Conservation (phyloP, 192 early-diverging fungal species). For the Coemansia guatemalensis region DNA sequence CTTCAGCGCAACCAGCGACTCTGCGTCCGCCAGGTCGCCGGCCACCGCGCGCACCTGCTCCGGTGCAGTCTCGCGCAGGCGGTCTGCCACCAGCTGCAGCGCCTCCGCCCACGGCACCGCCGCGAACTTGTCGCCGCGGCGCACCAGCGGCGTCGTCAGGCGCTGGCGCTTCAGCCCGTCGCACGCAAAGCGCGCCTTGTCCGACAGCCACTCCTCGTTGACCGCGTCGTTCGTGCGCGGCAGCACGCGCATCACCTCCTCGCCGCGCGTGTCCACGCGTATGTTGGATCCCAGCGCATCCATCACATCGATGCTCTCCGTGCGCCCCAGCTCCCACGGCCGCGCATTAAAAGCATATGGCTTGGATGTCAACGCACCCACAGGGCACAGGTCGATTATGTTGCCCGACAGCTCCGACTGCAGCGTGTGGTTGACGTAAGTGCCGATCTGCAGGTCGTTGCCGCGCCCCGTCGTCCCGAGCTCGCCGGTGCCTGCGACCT, state of each 20-base stretch:
- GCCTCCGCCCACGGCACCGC: constrained; percentile 86
- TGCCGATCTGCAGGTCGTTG: constrained; percentile 98
- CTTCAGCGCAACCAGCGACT: constrained; percentile 91
- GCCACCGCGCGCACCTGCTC: constrained; percentile 80
- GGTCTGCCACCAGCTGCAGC: constrained; percentile 66
- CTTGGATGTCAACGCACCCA: constrained; percentile 96
- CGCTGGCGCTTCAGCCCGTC: constrained; percentile 97
- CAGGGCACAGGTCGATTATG: constrained; percentile 97
- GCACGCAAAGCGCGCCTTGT: constrained; percentile 93
- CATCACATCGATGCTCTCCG: constrained; percentile 92
- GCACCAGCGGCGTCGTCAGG: constrained; percentile 87
- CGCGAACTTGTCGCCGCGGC: constrained; percentile 79
- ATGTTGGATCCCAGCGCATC: constrained; percentile 97
- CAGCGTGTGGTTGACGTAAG: constrained; percentile 88
- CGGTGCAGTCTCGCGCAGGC: constrained; percentile 60
- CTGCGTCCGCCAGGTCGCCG: constrained; percentile 91
- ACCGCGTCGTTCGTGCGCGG: constrained; percentile 97
- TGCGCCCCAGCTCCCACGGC: constrained; percentile 96
- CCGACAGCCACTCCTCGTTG: constrained; percentile 99
- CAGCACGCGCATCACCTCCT: constrained; percentile 94
- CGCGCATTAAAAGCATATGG: constrained; percentile 92
- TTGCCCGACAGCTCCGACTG: constrained; percentile 96
- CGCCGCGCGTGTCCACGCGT: constrained; percentile 91
- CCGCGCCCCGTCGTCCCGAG: constrained; percentile 95
- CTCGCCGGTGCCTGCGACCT: constrained; percentile 93